phyloP scores from a whole-genome alignment of 164 flowering plant genomes.

The Stephania yunnanensis region DNA sequence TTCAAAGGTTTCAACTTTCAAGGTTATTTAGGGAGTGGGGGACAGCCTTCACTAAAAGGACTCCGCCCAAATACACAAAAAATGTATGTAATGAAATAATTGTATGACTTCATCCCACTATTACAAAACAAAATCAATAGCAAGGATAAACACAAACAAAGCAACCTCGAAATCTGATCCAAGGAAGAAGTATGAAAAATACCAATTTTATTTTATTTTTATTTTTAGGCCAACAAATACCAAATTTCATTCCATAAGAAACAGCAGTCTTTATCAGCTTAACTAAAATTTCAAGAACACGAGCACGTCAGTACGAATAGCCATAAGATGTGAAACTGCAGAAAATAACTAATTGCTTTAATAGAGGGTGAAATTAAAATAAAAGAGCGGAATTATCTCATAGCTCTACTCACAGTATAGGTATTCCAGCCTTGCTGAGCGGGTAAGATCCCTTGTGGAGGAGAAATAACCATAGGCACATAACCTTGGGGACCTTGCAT shows the following conservation, averaged over 20 bases:
- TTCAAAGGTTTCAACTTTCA: neutral
- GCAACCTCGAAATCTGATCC: neutral
- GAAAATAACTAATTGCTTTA: neutral
- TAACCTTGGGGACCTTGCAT: constrained; percentile 41
- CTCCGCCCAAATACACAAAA: neutral
- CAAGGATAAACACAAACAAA: neutral
- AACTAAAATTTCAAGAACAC: neutral
- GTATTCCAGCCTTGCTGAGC: constrained; percentile 61
- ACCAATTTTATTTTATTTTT: neutral
- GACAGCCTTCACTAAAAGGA: neutral
- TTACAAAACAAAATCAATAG: neutral
- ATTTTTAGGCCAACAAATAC: neutral
- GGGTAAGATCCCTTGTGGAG: constrained; percentile 45
- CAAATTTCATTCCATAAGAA: neutral
- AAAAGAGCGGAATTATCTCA: neutral
- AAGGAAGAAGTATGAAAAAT: neutral
- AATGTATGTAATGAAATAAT: neutral
- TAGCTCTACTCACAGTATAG: constrained; percentile 40
- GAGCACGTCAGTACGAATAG: neutral
- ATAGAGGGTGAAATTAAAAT: neutral
- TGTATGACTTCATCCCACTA: neutral
- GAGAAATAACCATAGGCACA: constrained; percentile 49
- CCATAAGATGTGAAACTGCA: neutral
- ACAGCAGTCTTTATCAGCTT: neutral
- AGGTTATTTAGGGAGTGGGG: neutral